Evolutionary conservation across 495 filamentous ascomycete genomes (phyloP).

Genomic region (Tuber umbilicatum): DNA sequence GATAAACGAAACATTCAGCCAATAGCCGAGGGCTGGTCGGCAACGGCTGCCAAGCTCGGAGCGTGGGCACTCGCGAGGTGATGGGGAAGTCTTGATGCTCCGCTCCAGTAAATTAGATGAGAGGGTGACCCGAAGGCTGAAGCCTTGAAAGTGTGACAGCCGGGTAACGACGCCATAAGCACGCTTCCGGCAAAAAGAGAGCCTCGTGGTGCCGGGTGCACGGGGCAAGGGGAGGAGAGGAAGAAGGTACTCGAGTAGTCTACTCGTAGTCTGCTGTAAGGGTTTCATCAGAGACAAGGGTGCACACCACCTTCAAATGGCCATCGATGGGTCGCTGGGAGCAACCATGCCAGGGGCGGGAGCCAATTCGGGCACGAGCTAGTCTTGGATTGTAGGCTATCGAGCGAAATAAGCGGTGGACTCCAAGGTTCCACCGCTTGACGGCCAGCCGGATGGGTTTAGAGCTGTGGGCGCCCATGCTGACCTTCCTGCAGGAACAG

Average conservation of each 20-base stretch:
- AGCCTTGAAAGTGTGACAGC: no score
- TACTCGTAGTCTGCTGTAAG: no score
- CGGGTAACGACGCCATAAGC: neutral
- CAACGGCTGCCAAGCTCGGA: neutral
- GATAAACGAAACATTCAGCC: neutral
- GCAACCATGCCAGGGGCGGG: neutral
- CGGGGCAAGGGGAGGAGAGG: neutral
- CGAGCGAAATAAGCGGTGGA: neutral
- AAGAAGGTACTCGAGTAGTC: neutral
- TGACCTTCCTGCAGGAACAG: conserved; percentile 18
- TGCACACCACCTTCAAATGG: neutral
- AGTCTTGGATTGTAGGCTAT: neutral
- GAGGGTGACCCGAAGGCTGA: neutral
- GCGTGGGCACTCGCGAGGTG: no score
- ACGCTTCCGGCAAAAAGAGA: neutral
- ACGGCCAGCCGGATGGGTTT: conserved; percentile 10
- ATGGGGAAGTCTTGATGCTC: no score
- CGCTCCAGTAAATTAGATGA: no score
- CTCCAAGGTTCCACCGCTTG: neutral
- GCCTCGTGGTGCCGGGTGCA: neutral
- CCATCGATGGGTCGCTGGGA: neutral
- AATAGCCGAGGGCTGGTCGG: neutral
- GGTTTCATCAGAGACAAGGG: neutral
- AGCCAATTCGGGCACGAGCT: neutral
- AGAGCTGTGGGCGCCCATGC: conserved; percentile 24